Conservation (phyloP, 345 rosid species). For the Schrenkiella parvula region DNA sequence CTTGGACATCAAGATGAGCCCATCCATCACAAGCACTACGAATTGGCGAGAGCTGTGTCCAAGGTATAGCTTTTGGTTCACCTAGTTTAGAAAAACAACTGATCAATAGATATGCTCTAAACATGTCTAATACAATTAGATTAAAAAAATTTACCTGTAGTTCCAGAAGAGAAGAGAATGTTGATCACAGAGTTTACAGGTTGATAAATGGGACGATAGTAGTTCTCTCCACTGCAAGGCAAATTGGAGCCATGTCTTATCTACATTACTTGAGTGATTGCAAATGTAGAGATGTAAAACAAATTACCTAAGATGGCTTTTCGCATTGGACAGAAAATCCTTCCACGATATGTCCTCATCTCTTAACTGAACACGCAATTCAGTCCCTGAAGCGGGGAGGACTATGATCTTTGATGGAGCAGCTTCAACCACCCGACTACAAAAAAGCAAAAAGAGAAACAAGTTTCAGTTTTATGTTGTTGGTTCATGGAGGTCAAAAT, state of each 20-base stretch:
- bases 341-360: constrained; percentile 68
- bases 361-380: constrained; percentile 49
- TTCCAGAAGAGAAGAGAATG: constrained; percentile 91
- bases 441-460: background rate
- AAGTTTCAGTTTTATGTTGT: background rate
- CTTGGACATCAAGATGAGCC: constrained; percentile 56
- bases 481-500: background rate
- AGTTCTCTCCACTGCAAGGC: constrained; percentile 37
- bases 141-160: constrained; percentile 53
- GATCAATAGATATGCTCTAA: background rate
- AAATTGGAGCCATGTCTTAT: background rate
- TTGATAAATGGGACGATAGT: constrained; percentile 49
- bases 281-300: background rate
- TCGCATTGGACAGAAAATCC: constrained; percentile 48
- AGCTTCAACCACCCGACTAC: constrained; percentile 86
- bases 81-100: constrained; percentile 39
- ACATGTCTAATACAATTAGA: background rate
- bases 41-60: constrained; percentile 84
- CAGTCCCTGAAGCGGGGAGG: constrained; percentile 55
- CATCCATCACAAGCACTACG: constrained; percentile 63
- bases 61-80: constrained; percentile 92
- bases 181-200: constrained; percentile 57
- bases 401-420: constrained; percentile 63
- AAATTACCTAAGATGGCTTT: constrained; percentile 46
- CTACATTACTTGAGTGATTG: background rate